Base-by-base conservation (phyloP, 2,329 filamentous ascomycete species). In the Blastomyces gilchristii region DNA sequence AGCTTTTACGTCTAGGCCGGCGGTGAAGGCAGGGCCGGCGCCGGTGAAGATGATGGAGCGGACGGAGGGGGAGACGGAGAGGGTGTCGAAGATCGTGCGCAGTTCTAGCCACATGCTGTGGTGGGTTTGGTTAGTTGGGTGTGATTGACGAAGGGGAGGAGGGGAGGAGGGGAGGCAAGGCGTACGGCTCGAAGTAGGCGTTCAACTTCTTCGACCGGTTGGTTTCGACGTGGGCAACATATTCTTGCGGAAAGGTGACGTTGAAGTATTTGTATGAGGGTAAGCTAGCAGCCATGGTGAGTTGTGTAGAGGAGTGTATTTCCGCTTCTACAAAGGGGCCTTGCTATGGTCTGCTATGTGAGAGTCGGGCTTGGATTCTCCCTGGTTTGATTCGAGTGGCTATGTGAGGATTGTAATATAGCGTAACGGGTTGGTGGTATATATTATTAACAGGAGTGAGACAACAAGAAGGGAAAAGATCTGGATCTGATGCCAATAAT, bases 161-260 rank as follows among this genome's bases (percentile, higher is more conserved):
- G n/a, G 43, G 14, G 52, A 54, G 31, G n/a, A 45, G n/a, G 49
- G 34, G 58, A 16, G 25, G 52, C 37, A 41, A 53, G 37, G 76
- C 78, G 68, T 74, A 85, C 83, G 77, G 79, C 73, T 90, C 86
- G 68, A 85, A 83, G 75, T 96, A 97, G 67, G 92, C 86, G 75
- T 97, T 97, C 74, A 97, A 80, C 79, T 96, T 96, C 68, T 85
- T 76, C 0, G 92, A 85, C 0, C 92, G 85, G 79, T 95, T 92
- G 77, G 96, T 96, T 77, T 97, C 88, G 64, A 97, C 88, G 74
- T 96, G 90, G n/a, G 87, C 89, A 58, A 97, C 87, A 78, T 86
- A 86, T 71, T 87, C 82, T 47, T 78, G 71, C 0, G 91, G 90
- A 52, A 85, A 86, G n/a, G 83, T 85, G 68, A 95, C 81, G 67